These are phyloP conservation scores for Talaromyces sp. DNA, from an alignment of 2,329 filamentous ascomycete species.

Conservation along the genomic window DNA sequence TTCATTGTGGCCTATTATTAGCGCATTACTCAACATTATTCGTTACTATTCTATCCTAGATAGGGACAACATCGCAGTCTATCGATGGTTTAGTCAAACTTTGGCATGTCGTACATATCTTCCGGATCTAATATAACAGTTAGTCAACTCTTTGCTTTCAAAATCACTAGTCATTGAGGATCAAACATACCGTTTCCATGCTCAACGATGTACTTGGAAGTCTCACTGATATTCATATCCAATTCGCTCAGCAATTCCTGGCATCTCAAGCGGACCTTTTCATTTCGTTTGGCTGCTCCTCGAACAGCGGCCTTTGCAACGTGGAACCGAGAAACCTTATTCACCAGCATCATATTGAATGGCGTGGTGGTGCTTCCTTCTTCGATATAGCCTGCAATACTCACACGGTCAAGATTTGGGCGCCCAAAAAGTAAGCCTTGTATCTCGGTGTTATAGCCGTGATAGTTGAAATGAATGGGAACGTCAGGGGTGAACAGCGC, in stretches of 20 bases:
- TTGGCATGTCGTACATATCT: slow-evolving; percentile 52
- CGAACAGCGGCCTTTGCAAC: slow-evolving; percentile 56
- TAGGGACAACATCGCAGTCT: not conserved
- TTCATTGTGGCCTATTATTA: not conserved
- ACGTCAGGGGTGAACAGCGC: slow-evolving; percentile 58
- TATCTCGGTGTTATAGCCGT: slow-evolving; percentile 62
- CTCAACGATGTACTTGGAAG: slow-evolving; percentile 53
- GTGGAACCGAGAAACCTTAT: slow-evolving; percentile 60
- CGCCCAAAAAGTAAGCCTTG: slow-evolving; percentile 62
- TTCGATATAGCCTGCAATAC: slow-evolving; percentile 61
- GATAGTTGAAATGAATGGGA: slow-evolving; percentile 65
- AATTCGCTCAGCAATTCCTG: slow-evolving; percentile 52
- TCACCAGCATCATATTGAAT: slow-evolving; percentile 68
- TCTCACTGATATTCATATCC: slow-evolving; percentile 49
- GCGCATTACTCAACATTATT: not conserved
- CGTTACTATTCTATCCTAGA: not conserved
- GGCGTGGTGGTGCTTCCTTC: slow-evolving; percentile 67
- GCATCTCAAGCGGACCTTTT: slow-evolving; percentile 47
- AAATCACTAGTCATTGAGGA: not conserved
- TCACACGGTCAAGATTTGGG: slow-evolving; percentile 52
- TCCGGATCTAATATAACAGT: slow-evolving; percentile 47
- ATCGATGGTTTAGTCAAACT: slow-evolving; percentile 32
- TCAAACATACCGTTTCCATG: slow-evolving; percentile 52
- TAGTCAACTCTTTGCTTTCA: slow-evolving; percentile 6
- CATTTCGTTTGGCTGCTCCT: slow-evolving; percentile 50